These are phyloP conservation scores for Heliophila coronopifolia DNA, from an alignment of 441 rosid genomes.

Conservation along the genomic window DNA sequence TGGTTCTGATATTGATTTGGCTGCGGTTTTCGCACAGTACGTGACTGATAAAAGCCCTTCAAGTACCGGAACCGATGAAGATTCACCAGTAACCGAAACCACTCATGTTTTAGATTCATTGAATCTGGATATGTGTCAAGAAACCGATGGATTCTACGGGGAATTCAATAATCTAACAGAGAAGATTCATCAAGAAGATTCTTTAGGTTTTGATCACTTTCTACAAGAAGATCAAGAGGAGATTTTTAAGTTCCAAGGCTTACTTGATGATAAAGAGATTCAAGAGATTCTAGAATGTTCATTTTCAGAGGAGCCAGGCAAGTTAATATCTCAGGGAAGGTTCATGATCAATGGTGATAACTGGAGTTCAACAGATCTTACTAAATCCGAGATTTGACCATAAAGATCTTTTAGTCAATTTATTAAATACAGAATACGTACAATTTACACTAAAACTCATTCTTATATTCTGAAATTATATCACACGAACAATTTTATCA, in stretches of 20 bases:
- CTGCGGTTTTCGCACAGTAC: constrained; percentile 31
- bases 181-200: constrained; percentile 18
- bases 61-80: constrained; percentile 26
- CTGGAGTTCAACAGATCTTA: constrained; percentile 33
- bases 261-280: constrained; percentile 32
- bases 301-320: constrained; percentile 25
- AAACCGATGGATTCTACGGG: constrained; percentile 18
- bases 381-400: constrained; percentile 24
- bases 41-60: constrained; percentile 30
- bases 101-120: constrained; percentile 21
- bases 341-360: constrained; percentile 28
- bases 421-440: constrained; percentile 12
- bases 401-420: constrained; percentile 1
- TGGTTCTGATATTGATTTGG: constrained; percentile 27
- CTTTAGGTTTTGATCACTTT: constrained; percentile 11
- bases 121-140: constrained; percentile 29
- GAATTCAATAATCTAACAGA: constrained; percentile 14
- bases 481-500: constrained; percentile 23
- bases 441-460: constrained; percentile 17
- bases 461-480: constrained; percentile 22
- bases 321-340: constrained; percentile 23
- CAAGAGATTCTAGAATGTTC: constrained; percentile 32
- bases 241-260: constrained; percentile 26
- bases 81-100: constrained; percentile 24
- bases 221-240: constrained; percentile 26